Evolutionary conservation across 2,329 filamentous ascomycete genomes (phyloP).

Genomic region (Cordyceps cicadae): DNA sequence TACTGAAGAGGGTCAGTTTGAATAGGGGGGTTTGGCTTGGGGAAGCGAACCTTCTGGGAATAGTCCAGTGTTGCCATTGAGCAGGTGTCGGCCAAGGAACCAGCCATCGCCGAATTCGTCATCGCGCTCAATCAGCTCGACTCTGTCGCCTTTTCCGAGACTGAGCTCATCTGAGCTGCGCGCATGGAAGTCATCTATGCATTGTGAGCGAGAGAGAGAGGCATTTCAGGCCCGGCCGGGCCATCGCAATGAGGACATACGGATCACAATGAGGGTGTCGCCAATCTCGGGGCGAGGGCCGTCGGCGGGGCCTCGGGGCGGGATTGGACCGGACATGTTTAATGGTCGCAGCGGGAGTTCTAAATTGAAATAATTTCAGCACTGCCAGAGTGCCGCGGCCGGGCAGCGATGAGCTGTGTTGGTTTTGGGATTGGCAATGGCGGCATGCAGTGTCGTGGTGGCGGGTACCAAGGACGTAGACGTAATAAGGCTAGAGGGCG

Average conservation of each 20-base stretch:
- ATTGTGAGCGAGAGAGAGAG: background rate
- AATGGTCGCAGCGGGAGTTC: background rate
- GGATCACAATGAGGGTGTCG: constrained; percentile 62
- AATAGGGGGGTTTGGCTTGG: background rate
- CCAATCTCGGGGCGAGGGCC: constrained; percentile 50
- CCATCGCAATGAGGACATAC: constrained; percentile 38
- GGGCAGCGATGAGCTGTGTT: constrained; percentile 6
- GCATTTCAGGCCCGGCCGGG: background rate
- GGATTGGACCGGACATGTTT: constrained; percentile 27
- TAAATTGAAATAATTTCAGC: background rate
- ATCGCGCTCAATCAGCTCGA: constrained; percentile 76
- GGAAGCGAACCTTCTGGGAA: constrained; percentile 67
- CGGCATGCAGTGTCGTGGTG: constrained; percentile 4
- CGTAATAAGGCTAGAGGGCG: background rate
- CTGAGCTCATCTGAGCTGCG: constrained; percentile 90
- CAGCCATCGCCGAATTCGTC: constrained; percentile 85
- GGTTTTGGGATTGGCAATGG: constrained; percentile 1
- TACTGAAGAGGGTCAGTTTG: constrained; percentile 33
- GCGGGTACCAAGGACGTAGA: background rate
- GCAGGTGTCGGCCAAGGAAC: constrained; percentile 69
- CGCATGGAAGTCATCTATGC: constrained; percentile 78
- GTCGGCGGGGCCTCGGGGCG: constrained; percentile 31
- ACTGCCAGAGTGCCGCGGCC: constrained; percentile 1
- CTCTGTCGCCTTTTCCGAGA: constrained; percentile 73
- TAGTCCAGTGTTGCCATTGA: constrained; percentile 65